These are phyloP conservation scores for Ambrosiella cleistominuta DNA, from an alignment of 2,329 filamentous ascomycete genomes.

Conservation along the genomic window DNA sequence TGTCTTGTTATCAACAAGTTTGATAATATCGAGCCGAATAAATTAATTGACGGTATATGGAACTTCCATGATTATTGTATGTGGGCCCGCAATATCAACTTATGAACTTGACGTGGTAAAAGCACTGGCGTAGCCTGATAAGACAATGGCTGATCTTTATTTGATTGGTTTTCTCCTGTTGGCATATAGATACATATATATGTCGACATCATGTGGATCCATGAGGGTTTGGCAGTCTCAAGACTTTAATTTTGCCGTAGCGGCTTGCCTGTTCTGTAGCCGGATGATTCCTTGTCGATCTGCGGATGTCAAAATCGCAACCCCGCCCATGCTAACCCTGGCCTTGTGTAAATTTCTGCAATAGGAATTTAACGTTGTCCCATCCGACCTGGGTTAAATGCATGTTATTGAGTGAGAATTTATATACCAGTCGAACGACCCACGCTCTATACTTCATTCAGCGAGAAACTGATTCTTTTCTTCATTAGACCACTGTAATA, in stretches of 20 bases:
- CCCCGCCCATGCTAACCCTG: slow-evolving; percentile 1
- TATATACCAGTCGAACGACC: not conserved
- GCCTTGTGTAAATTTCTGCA: slow-evolving; percentile 4
- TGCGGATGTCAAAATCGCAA: not conserved
- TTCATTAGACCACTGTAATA: not conserved
- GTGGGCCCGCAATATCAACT: too few species aligned
- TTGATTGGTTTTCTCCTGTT: not conserved
- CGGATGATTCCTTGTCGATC: not conserved
- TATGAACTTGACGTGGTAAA: not conserved
- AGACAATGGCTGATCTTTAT: not conserved
- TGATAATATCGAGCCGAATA: not conserved
- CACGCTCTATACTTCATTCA: not conserved
- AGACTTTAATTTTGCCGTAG: not conserved
- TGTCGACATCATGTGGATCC: not conserved
- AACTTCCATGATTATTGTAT: too few species aligned
- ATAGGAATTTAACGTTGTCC: not conserved
- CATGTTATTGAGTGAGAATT: not conserved
- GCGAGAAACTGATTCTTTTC: not conserved
- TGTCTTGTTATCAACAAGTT: not conserved
- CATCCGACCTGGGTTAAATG: not conserved
- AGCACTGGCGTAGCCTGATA: not conserved
- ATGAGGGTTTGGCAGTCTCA: not conserved
- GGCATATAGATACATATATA: not conserved
- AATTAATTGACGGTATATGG: not conserved
- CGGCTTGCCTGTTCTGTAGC: not conserved